Conservation (phyloP, 2,329 filamentous ascomycete species). For the Neophaeococcomyces aloes region DNA sequence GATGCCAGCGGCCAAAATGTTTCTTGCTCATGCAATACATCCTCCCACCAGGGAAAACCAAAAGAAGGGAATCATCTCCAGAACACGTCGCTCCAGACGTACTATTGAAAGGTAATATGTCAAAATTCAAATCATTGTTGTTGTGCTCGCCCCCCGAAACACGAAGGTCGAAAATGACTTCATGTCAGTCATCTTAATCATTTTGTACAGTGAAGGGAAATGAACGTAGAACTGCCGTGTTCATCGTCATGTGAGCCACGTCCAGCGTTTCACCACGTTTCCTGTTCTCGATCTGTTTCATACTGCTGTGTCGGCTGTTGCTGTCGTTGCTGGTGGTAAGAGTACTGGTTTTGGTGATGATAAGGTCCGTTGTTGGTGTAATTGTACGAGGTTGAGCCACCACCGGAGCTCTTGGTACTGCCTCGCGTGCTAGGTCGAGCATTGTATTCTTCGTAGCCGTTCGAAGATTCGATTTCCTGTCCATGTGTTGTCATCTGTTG, state of each 20-base stretch:
- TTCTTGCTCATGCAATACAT: no score
- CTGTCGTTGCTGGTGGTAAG: constrained; percentile 16
- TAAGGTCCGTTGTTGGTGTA: constrained; percentile 20
- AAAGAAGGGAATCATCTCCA: neutral
- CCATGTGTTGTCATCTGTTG: constrained; percentile 20
- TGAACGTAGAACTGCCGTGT: neutral
- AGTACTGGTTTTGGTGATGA: constrained; percentile 16
- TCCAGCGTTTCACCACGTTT: constrained; percentile 41
- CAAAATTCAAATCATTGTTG: neutral
- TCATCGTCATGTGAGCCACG: no score
- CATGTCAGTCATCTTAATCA: neutral
- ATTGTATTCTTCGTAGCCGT: constrained; percentile 40
- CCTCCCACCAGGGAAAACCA: neutral
- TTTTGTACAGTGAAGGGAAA: neutral
- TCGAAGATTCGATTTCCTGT: constrained; percentile 41
- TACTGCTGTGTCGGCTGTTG: constrained; percentile 33
- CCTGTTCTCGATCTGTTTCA: constrained; percentile 33
- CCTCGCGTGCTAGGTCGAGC: constrained; percentile 29
- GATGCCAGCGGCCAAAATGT: no score
- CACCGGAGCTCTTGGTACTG: no score
- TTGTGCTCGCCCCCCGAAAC: neutral
- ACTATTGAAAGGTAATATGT: neutral
- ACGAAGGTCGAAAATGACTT: constrained; percentile 4
- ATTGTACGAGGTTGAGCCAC: constrained; percentile 24
- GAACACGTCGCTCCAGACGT: neutral